Evolutionary conservation across 2,329 filamentous ascomycete species (phyloP).

Genomic region (Cyclaneusma minus): DNA sequence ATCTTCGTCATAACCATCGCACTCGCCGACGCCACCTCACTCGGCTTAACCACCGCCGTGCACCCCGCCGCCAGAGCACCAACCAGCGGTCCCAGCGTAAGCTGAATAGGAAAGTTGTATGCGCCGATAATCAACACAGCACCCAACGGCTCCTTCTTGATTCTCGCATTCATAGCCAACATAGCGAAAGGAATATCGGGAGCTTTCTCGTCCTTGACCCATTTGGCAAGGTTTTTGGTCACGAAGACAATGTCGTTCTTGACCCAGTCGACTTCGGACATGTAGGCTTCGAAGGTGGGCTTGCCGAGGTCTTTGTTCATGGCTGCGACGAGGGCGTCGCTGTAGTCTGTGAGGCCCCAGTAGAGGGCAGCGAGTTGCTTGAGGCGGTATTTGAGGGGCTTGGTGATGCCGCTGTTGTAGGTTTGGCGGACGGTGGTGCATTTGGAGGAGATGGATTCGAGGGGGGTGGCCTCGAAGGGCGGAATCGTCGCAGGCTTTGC

Average conservation of each 20-base stretch:
- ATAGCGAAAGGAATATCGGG: conserved; percentile 54
- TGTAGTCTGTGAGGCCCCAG: conserved; percentile 77
- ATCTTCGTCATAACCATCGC: conserved; percentile 71
- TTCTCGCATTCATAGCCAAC: conserved; percentile 53
- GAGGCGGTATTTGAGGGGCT: conserved; percentile 65
- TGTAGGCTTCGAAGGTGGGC: conserved; percentile 54
- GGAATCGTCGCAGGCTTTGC: conserved; percentile 24
- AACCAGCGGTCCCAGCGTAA: conserved; percentile 63
- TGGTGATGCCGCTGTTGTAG: conserved; percentile 71
- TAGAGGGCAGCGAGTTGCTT: conserved; percentile 86
- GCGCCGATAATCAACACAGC: conserved; percentile 73
- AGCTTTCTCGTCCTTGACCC: conserved; percentile 68
- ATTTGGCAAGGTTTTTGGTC: conserved; percentile 63
- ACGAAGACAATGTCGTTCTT: conserved; percentile 70
- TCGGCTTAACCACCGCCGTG: conserved; percentile 80
- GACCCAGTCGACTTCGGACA: conserved; percentile 65
- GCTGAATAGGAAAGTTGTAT: conserved; percentile 85
- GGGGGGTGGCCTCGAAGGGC: conserved; percentile 42
- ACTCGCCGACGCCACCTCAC: conserved; percentile 61
- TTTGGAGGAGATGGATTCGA: conserved; percentile 48
- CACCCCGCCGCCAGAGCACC: conserved; percentile 90
- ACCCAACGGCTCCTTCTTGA: conserved; percentile 80
- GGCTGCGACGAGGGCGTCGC: conserved; percentile 57
- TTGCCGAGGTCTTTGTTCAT: conserved; percentile 68
- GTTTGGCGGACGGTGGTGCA: conserved; percentile 46